Percentiles rank a stretch among this genome's conserved stretches.
Conservation (phyloP, 169 alveolate genomes). For the Plasmodium inui region DNA sequence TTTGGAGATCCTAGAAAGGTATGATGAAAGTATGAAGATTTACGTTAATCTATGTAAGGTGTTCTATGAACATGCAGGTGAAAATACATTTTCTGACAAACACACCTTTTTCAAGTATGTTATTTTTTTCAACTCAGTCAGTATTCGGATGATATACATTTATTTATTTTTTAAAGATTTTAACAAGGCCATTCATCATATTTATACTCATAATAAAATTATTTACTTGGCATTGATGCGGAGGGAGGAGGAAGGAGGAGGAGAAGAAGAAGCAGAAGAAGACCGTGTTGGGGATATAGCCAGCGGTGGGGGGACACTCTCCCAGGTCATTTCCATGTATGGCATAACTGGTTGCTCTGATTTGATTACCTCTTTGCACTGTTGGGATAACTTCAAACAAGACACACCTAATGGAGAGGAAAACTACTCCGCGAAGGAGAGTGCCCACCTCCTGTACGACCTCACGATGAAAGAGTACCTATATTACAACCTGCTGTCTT, state of each 20-base stretch:
- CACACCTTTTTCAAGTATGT: constrained; percentile 58
- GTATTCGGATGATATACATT: constrained; percentile 67
- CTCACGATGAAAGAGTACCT: constrained; percentile 42
- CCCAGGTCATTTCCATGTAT: constrained; percentile 10
- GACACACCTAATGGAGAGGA: background rate
- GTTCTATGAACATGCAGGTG: constrained; percentile 51
- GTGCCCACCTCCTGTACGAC: constrained; percentile 17
- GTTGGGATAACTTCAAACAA: background rate
- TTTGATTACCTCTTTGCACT: constrained; percentile 14
- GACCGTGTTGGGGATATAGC: background rate
- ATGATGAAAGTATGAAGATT: constrained; percentile 75
- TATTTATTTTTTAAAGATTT: constrained; percentile 65
- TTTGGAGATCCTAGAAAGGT: constrained; percentile 57
- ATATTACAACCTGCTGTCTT: constrained; percentile 59
- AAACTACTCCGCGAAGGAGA: background rate
- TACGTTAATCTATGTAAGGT: constrained; percentile 70
- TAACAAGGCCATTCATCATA: constrained; percentile 56
- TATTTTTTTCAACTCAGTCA: constrained; percentile 51
- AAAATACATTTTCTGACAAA: constrained; percentile 26
- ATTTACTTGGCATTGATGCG: constrained; percentile 39
- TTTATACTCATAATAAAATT: constrained; percentile 63
- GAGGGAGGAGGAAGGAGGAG: background rate
- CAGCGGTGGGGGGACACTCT: background rate
- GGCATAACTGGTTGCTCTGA: constrained; percentile 14
- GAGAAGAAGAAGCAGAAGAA: background rate